These are phyloP conservation scores for Thelephora terrestris DNA, from an alignment of 1,284 basidiomycete species.

Conservation along the genomic window DNA sequence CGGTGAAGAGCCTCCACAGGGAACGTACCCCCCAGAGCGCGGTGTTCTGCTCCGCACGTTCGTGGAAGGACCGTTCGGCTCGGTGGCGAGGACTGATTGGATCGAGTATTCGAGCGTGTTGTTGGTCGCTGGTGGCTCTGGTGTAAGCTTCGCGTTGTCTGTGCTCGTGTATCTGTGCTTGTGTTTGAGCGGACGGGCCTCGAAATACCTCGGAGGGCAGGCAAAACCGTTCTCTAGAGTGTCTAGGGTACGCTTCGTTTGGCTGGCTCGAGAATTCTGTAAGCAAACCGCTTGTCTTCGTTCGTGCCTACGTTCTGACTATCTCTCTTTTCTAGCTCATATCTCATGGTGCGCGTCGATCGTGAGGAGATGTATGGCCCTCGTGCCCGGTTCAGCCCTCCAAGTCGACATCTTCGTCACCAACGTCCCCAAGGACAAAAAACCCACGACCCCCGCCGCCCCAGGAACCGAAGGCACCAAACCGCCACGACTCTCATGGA, in stretches of 20 bases:
- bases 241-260: constrained; percentile 66
- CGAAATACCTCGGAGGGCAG: constrained; percentile 32
- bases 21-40: constrained; percentile 24
- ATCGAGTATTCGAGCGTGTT: constrained; percentile 52
- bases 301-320: background rate
- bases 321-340: constrained; percentile 41
- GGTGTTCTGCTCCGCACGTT: constrained; percentile 57
- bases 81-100: constrained; percentile 58
- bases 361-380: constrained; percentile 56
- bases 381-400: constrained; percentile 48
- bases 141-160: constrained; percentile 68
- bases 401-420: constrained; percentile 80
- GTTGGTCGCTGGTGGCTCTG: constrained; percentile 73
- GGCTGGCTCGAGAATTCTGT: constrained; percentile 80
- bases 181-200: constrained; percentile 47
- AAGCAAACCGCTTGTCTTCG: constrained; percentile 17
- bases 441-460: too few relatives aligned
- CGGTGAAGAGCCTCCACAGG: constrained; percentile 25
- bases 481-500: too few relatives aligned
- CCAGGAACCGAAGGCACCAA: too few relatives aligned
- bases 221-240: constrained; percentile 37
- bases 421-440: constrained; percentile 24
- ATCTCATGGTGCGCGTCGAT: constrained; percentile 74
- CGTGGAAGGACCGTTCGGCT: constrained; percentile 78
- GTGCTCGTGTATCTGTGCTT: constrained; percentile 65